Evolutionary conservation across 352 stramenopile genomes (phyloP), one percentile per base, ranked within the genome.

Genomic region (Pythium biforme): DNA sequence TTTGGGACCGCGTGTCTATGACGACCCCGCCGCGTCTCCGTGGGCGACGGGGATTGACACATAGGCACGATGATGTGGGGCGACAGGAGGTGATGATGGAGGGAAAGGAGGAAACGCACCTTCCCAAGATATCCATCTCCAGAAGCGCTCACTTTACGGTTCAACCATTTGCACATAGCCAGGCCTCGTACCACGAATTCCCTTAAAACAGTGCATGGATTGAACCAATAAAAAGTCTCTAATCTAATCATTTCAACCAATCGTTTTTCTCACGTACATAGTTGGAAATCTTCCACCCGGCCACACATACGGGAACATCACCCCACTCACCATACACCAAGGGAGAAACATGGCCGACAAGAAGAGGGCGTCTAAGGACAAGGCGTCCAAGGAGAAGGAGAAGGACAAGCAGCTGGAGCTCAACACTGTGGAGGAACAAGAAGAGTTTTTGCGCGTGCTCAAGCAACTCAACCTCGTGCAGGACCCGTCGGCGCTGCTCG

Each of bases 361-460:
- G 45, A 55, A 55, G 29, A n/a, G n/a, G n/a, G 20, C 37, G 37
- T 10, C 52, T 11, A n/a, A 31, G n/a, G 45, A 43, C 22, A 55
- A 41, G 52, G 37, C 22, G 52, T 12, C 48, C 27, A n/a, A 20
- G 25, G 48, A 43, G 34, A 69, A n/a, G n/a, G n/a, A n/a, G n/a
- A n/a, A n/a, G n/a, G n/a, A n/a, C n/a, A n/a, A n/a, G n/a, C n/a
- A 68, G 41, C 50, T 40, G 3, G 66, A 85, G 49, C 64, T 75
- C 45, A 73, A 74, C 59, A 66, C 66, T 0, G 69, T 81, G 14
- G 74, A 83, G 50, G 77, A 89, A 61, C 77, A 88, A 51, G 74
- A 88, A 59, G 81, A 89, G 57, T 89, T 91, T 54, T 55, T 87
- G 40, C 73, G 64, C 11, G 65, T 90, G 17, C 64, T 91, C 53